phyloP scores from a whole-genome alignment of 2,329 filamentous ascomycete genomes.

The Fusarium stilboides region DNA sequence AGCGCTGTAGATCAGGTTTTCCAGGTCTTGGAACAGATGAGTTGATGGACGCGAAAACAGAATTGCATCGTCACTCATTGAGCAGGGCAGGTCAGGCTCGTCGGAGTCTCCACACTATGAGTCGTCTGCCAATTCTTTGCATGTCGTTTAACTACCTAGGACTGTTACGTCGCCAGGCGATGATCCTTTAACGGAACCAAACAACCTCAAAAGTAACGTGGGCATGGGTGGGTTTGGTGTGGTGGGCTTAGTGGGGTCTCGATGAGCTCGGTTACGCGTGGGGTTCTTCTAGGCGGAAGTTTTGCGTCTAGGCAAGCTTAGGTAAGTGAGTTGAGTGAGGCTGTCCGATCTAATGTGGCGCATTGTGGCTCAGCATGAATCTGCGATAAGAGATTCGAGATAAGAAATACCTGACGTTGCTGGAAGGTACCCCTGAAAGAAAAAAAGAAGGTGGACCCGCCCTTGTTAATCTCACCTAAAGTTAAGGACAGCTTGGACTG shows the following conservation, averaged over 20 bases:
- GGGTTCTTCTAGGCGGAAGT: background rate
- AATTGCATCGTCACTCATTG: background rate
- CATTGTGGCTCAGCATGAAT: background rate
- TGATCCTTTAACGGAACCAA: slow-evolving; percentile 32
- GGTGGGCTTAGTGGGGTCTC: slow-evolving; percentile 9
- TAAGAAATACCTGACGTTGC: slow-evolving; percentile 24
- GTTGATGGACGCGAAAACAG: background rate
- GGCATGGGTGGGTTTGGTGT: slow-evolving; percentile 24
- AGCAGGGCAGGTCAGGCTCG: background rate
- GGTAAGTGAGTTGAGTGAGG: background rate
- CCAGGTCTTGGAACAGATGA: slow-evolving; percentile 13
- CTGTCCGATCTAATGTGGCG: slow-evolving; percentile 10
- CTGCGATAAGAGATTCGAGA: background rate
- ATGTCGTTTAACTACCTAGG: slow-evolving; percentile 1
- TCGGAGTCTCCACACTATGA: background rate
- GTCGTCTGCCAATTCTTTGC: slow-evolving; percentile 12
- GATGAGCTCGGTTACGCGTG: slow-evolving; percentile 18
- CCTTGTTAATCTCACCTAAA: slow-evolving; percentile 37
- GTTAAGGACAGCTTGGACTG: slow-evolving; percentile 48
- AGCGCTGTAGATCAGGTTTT: slow-evolving; percentile 27
- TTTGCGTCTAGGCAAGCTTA: slow-evolving; percentile 1
- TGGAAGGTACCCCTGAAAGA: slow-evolving; percentile 42
- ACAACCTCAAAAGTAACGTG: slow-evolving; percentile 36
- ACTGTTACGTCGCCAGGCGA: slow-evolving; percentile 11
- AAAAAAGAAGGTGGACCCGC: slow-evolving; percentile 39